phyloP scores from a whole-genome alignment of 208 protist genomes.

The Acanthamoeba lugdunensis region DNA sequence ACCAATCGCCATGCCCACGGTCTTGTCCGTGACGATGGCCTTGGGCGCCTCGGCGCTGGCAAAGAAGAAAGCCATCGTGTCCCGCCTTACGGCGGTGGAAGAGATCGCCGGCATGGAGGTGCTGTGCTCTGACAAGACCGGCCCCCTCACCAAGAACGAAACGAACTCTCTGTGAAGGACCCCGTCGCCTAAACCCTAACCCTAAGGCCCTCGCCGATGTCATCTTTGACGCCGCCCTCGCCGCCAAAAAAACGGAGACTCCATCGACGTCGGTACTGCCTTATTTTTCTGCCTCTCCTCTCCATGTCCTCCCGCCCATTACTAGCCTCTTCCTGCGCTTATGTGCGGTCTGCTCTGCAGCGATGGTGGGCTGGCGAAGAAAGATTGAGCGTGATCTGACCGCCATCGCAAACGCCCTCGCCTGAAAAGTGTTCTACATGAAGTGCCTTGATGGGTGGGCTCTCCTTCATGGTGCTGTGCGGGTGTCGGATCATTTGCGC shows the following conservation, averaged over 20 bases:
- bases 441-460: too few species aligned
- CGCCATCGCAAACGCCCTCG: too few species aligned
- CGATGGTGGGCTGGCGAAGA: slow-evolving; percentile 67
- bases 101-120: slow-evolving; percentile 88
- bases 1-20: slow-evolving; percentile 88
- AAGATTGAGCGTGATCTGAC: too few species aligned
- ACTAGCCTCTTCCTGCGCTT: too few species aligned
- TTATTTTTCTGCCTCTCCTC: too few species aligned
- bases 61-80: slow-evolving; percentile 94
- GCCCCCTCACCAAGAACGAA: slow-evolving; percentile 94
- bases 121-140: slow-evolving; percentile 95
- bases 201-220: slow-evolving; percentile 23
- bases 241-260: slow-evolving; percentile 76
- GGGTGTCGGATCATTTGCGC: too few species aligned
- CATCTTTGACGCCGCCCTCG: slow-evolving; percentile 75
- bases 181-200: slow-evolving; percentile 41
- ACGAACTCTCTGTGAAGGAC: slow-evolving; percentile 92
- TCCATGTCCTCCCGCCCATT: too few species aligned
- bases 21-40: slow-evolving; percentile 94
- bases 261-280: slow-evolving; percentile 77
- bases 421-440: too few species aligned
- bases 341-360: too few species aligned
- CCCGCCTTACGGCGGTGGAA: slow-evolving; percentile 93
- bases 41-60: slow-evolving; percentile 91
- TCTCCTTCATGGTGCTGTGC: too few species aligned